These are phyloP conservation scores for Pterocarpus macrocarpus DNA, from an alignment of 306 rosid species.

Conservation along the genomic window DNA sequence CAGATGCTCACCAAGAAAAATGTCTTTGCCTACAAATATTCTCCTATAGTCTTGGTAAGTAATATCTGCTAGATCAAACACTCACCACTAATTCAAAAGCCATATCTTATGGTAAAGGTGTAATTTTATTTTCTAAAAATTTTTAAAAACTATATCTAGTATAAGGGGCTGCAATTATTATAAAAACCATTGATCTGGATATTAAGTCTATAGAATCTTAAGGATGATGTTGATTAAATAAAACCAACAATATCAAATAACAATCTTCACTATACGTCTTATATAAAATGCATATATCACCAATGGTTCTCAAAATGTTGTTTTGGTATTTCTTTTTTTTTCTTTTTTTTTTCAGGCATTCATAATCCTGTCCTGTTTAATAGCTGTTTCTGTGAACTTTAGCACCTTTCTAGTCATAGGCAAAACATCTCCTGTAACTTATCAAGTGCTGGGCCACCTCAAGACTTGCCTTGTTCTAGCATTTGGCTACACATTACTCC, in stretches of 20 bases:
- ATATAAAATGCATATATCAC: too few species aligned
- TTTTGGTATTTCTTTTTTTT: neutral
- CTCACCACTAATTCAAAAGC: neutral
- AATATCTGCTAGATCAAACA: neutral
- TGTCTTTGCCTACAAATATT: slow-evolving; percentile 85
- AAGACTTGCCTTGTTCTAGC: slow-evolving; percentile 95
- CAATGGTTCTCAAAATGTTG: too few species aligned
- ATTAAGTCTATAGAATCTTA: too few species aligned
- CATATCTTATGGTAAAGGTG: too few species aligned
- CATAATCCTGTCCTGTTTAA: slow-evolving; percentile 86
- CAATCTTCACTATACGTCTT: too few species aligned
- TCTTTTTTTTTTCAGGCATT: slow-evolving; percentile 67
- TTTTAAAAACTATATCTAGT: too few species aligned
- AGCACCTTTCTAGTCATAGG: slow-evolving; percentile 97
- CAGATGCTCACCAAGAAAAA: slow-evolving; percentile 79
- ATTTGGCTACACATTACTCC: slow-evolving; percentile 93
- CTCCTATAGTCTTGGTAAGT: slow-evolving; percentile 81
- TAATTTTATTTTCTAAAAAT: too few species aligned
- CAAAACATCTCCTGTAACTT: slow-evolving; percentile 96
- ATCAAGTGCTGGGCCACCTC: slow-evolving; percentile 96
- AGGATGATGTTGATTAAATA: too few species aligned
- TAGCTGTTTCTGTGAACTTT: slow-evolving; percentile 96
- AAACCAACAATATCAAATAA: too few species aligned
- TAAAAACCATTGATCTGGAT: too few species aligned
- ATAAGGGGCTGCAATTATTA: too few species aligned